Conservation (phyloP, 176 grass and related monocot genomes). For the Oryza meridionalis region DNA sequence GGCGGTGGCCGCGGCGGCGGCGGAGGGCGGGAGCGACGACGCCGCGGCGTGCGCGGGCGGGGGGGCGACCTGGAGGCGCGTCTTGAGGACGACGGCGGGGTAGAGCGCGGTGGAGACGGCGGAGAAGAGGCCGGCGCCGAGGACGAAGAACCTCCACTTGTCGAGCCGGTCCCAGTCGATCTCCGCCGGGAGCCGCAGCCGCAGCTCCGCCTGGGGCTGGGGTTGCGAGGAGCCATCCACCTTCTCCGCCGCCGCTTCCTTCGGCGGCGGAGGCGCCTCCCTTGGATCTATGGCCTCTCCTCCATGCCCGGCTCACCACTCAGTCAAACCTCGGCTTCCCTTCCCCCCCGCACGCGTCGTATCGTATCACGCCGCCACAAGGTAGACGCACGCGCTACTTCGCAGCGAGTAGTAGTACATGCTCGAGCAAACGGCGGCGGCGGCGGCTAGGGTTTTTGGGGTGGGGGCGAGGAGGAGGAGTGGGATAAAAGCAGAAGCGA, state of each 20-base stretch:
- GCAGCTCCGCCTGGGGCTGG: constrained; percentile 16
- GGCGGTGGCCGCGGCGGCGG: constrained; percentile 37
- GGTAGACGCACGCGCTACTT: not conserved
- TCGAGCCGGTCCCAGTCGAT: constrained; percentile 58
- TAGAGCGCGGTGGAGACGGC: constrained; percentile 60
- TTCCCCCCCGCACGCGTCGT: not conserved
- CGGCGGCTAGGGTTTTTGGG: constrained; percentile 54
- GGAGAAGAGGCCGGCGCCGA: constrained; percentile 55
- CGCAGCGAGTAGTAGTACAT: not conserved
- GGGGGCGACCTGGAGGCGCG: constrained; percentile 65
- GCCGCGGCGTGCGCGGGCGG: constrained; percentile 19
- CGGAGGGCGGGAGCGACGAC: constrained; percentile 36
- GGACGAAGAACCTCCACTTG: constrained; percentile 59
- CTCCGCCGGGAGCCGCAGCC: constrained; percentile 43
- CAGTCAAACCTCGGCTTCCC: not conserved
- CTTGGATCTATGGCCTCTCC: constrained; percentile 60
- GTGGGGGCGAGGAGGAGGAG: not conserved
- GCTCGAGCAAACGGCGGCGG: not conserved
- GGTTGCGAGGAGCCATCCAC: not conserved
- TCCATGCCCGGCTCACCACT: constrained; percentile 27
- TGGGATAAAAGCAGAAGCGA: not conserved
- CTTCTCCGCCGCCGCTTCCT: constrained; percentile 47
- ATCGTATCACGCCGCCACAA: not conserved
- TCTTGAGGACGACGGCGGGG: constrained; percentile 78
- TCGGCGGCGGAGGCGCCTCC: constrained; percentile 47